Base-by-base conservation (phyloP, 1,284 basidiomycete species). In the Irpex rosettiformis region DNA sequence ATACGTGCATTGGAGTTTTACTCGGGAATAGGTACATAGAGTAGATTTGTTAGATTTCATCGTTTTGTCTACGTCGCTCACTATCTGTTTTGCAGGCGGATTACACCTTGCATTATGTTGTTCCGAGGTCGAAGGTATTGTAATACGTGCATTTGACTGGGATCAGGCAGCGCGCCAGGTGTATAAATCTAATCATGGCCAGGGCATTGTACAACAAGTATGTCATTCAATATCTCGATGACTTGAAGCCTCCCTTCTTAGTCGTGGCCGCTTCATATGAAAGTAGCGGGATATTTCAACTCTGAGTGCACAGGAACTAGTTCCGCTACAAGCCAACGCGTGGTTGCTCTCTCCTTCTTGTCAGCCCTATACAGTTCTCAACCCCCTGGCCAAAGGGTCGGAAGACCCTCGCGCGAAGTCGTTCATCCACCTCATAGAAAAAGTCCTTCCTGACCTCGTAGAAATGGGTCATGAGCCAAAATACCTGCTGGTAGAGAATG, bases 281-380 rank as follows among this genome's bases (percentile, higher is more conserved):
- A 47, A 51, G 48, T 51, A 90, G 89, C 73, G 74, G 24, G 87
- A 92, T 67, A 89, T 92, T 40, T 77, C 78, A 13, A 77, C 73
- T 0, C 74, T 92, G 29, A 75, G 77, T 10, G 78, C 83, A 1
- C 52, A 69, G 4, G 68, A 75, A 27, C 69, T 91, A n/a, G 71
- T 76, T 25, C 52, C 61, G 21, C 70, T 80, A 25, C 62, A 77
- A 61, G 83, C 84, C 25, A 70, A 84, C 61, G 66, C 89, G 4
- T 91, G 89, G 88, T 77, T 91, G 24, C 70, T 91, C 42, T 91
- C 89, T 0, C 89, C 89, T 3, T 83, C 89, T 7, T 92, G 90
- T 67, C 89, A 91, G 66, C 89, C 89, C 0, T 92, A 91, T 65
- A 91, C 89, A 0, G 80, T 90, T 1, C 74, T 92, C 56, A 91